Evolutionary conservation across 2,329 filamentous ascomycete species (phyloP).

Genomic region (Cladophialophora exuberans): DNA sequence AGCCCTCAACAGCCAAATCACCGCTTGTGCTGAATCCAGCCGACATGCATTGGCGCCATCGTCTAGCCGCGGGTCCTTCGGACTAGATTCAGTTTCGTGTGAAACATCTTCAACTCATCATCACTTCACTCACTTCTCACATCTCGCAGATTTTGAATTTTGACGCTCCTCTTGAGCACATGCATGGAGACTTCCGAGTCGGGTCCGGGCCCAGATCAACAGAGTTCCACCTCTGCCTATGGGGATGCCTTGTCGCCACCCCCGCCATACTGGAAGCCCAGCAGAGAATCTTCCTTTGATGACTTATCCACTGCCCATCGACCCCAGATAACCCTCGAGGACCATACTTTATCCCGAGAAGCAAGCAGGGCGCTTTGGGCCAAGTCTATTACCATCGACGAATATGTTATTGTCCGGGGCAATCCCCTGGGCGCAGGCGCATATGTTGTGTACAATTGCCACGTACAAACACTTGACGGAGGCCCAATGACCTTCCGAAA

Average conservation of each 20-base stretch:
- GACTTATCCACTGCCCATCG: slow-evolving; percentile 44
- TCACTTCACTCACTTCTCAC: slow-evolving; percentile 5
- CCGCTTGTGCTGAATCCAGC: slow-evolving; percentile 7
- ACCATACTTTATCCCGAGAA: slow-evolving; percentile 62
- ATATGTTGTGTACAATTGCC: slow-evolving; percentile 94
- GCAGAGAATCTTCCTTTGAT: slow-evolving; percentile 46
- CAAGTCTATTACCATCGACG: slow-evolving; percentile 62
- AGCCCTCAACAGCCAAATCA: slow-evolving; percentile 5
- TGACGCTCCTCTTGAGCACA: slow-evolving; percentile 12
- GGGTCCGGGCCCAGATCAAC: slow-evolving; percentile 9
- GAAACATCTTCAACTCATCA: slow-evolving; percentile 9
- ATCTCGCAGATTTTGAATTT: background rate
- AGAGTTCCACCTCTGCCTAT: background rate
- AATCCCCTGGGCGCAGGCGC: slow-evolving; percentile 64
- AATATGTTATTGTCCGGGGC: slow-evolving; percentile 64
- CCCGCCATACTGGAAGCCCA: slow-evolving; percentile 52
- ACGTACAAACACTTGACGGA: slow-evolving; percentile 78
- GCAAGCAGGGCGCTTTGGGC: slow-evolving; percentile 64
- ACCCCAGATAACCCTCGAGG: slow-evolving; percentile 62
- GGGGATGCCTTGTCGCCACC: slow-evolving; percentile 7
- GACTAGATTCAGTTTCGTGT: background rate
- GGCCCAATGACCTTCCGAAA: slow-evolving; percentile 61
- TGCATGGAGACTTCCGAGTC: slow-evolving; percentile 24
- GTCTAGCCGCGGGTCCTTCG: slow-evolving; percentile 10
- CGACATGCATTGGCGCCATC: slow-evolving; percentile 7